Evolutionary conservation across 805 yeast species (phyloP).

Genomic region (Kluyveromyces wickerhamii): DNA sequence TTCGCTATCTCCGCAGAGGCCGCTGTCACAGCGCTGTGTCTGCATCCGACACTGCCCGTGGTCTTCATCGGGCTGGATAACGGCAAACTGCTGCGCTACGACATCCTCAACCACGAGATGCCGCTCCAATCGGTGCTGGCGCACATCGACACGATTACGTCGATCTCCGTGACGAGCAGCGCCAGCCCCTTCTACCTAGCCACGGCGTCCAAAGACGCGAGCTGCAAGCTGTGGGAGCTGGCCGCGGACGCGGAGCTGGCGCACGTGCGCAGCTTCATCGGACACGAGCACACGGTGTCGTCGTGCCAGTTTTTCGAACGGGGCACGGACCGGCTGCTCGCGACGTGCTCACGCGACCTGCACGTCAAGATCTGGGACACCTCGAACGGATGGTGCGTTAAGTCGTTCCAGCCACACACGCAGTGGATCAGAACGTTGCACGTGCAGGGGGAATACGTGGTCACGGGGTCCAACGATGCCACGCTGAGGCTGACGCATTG

Average conservation of each 20-base stretch:
- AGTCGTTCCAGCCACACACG: conserved; percentile 67
- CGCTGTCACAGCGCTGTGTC: conserved; percentile 51
- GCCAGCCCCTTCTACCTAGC: conserved; percentile 27
- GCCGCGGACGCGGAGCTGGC: conserved; percentile 36
- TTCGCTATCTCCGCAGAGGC: conserved; percentile 42
- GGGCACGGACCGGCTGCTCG: conserved; percentile 38
- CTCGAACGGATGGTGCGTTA: conserved; percentile 55
- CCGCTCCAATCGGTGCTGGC: conserved; percentile 62
- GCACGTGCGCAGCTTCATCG: conserved; percentile 56
- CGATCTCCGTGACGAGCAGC: conserved; percentile 12
- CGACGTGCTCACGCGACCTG: conserved; percentile 58
- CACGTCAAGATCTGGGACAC: conserved; percentile 61
- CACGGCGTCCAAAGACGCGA: conserved; percentile 42
- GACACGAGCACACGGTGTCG: conserved; percentile 85
- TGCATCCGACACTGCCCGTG: conserved; percentile 70
- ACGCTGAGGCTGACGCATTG: conserved; percentile 60
- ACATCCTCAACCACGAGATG: conserved; percentile 46
- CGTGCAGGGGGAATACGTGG: conserved; percentile 45
- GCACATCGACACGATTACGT: conserved; percentile 60
- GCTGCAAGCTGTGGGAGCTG: conserved; percentile 46
- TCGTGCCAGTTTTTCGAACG: conserved; percentile 42
- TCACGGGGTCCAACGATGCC: conserved; percentile 77
- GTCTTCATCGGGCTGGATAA: conserved; percentile 61
- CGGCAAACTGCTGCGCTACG: conserved; percentile 71
- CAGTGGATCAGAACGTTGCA: conserved; percentile 82